phyloP scores from a whole-genome alignment of 768 basidiomycete species.

The Kwoniella heveanensis region DNA sequence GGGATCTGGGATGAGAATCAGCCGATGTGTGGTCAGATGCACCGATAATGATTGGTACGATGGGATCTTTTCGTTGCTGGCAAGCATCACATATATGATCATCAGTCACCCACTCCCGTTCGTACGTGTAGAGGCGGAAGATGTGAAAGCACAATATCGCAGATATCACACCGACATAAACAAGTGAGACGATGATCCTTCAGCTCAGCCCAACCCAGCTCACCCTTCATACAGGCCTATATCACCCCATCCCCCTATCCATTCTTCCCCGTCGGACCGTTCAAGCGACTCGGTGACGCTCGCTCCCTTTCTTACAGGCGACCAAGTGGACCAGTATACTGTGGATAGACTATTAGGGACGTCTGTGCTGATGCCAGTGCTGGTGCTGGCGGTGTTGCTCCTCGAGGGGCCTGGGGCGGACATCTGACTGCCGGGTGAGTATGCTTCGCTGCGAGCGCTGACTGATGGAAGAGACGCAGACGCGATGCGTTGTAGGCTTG shows the following conservation, averaged over 20 bases:
- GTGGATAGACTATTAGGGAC: slow-evolving; percentile 13
- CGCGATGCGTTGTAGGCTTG: too few relatives aligned
- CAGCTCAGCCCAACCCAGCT: slow-evolving; percentile 43
- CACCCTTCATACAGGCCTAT: slow-evolving; percentile 94
- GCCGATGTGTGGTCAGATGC: slow-evolving; percentile 76
- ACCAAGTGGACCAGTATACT: slow-evolving; percentile 25
- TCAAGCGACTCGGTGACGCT: slow-evolving; percentile 20
- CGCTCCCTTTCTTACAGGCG: slow-evolving; percentile 6
- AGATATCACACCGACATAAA: too few relatives aligned
- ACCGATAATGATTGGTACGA: slow-evolving; percentile 74
- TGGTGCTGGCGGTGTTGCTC: neutral
- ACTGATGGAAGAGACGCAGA: too few relatives aligned
- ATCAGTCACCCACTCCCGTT: too few relatives aligned
- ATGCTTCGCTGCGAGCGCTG: neutral
- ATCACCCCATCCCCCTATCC: slow-evolving; percentile 70
- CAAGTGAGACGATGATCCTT: too few relatives aligned
- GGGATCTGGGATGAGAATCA: slow-evolving; percentile 68
- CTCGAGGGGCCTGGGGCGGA: neutral
- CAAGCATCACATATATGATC: too few relatives aligned
- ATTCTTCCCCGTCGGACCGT: slow-evolving; percentile 69
- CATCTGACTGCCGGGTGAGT: neutral
- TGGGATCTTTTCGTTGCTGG: slow-evolving; percentile 81
- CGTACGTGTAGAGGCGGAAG: too few relatives aligned
- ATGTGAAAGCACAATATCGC: too few relatives aligned
- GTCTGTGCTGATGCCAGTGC: neutral